phyloP scores from a whole-genome alignment of 768 basidiomycete species.

The Mycena rosella region DNA sequence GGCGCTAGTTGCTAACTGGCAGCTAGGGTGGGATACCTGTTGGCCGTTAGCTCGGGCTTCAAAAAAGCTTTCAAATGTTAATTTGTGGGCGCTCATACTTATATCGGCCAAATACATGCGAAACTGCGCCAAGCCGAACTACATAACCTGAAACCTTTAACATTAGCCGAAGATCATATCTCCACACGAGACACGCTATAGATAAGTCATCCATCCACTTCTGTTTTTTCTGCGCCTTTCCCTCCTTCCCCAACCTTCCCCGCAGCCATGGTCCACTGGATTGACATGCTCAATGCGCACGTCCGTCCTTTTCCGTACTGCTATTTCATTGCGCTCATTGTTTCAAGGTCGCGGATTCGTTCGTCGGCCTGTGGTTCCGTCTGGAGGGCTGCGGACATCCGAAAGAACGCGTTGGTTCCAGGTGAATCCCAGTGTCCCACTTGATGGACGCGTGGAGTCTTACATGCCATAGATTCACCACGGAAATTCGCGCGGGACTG shows the following conservation, averaged over 20 bases:
- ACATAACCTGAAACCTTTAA: too few relatives aligned
- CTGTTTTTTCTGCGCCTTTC: neutral
- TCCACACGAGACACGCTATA: neutral
- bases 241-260: neutral
- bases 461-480: conserved; percentile 54
- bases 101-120: too few relatives aligned
- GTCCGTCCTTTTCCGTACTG: conserved; percentile 45
- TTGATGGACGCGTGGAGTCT: conserved; percentile 29
- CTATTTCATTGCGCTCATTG: neutral
- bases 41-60: too few relatives aligned
- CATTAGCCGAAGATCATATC: too few relatives aligned
- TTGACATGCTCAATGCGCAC: conserved; percentile 58
- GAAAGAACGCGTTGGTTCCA: conserved; percentile 71
- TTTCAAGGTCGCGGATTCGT: conserved; percentile 53
- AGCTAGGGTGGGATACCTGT: too few relatives aligned
- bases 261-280: conserved; percentile 51
- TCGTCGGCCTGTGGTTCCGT: conserved; percentile 70
- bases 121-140: too few relatives aligned
- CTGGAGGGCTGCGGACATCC: conserved; percentile 79
- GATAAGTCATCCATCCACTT: neutral
- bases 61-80: too few relatives aligned
- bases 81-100: too few relatives aligned
- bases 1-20: too few relatives aligned
- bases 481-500: conserved; percentile 83
- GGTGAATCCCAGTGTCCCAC: conserved; percentile 59